Percentiles rank a stretch among this genome's conserved stretches.
Conservation (phyloP, 345 rosid genomes). For the Euphorbia tirucalli region DNA sequence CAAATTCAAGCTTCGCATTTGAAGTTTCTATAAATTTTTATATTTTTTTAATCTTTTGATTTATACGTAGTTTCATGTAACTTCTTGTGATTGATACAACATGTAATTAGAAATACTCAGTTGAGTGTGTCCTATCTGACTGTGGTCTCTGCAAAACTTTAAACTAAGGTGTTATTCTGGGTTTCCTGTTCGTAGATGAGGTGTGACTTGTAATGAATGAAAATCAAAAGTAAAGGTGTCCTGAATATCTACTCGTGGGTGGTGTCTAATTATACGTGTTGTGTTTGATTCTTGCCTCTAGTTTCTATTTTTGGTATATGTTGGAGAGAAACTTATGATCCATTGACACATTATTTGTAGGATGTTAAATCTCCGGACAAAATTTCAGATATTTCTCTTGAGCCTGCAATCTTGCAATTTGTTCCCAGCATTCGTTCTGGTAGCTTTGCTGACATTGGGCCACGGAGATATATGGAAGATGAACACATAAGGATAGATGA, state of each 20-base stretch:
- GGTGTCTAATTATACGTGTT: too few relatives aligned
- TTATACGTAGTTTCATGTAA: background rate
- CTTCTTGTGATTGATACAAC: background rate
- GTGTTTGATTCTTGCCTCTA: background rate
- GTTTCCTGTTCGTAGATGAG: background rate
- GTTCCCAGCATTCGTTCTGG: constrained; percentile 62
- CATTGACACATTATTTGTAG: constrained; percentile 27
- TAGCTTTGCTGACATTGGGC: constrained; percentile 58
- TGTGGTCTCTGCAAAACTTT: background rate
- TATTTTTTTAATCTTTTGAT: background rate
- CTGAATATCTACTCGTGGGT: background rate
- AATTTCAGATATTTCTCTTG: constrained; percentile 27
- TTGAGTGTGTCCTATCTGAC: background rate
- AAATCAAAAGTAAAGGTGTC: background rate
- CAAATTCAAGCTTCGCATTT: background rate
- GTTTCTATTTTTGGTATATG: background rate
- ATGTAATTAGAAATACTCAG: background rate
- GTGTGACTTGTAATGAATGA: background rate
- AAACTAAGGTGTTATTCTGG: background rate
- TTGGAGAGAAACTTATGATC: background rate
- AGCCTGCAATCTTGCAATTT: constrained; percentile 37
- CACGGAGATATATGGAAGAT: constrained; percentile 64
- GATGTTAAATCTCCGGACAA: constrained; percentile 33
- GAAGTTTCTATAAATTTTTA: background rate
- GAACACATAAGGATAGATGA: constrained; percentile 62